These are phyloP conservation scores for Trichaptum fuscoviolaceum DNA, from an alignment of 768 basidiomycete species.

Conservation along the genomic window DNA sequence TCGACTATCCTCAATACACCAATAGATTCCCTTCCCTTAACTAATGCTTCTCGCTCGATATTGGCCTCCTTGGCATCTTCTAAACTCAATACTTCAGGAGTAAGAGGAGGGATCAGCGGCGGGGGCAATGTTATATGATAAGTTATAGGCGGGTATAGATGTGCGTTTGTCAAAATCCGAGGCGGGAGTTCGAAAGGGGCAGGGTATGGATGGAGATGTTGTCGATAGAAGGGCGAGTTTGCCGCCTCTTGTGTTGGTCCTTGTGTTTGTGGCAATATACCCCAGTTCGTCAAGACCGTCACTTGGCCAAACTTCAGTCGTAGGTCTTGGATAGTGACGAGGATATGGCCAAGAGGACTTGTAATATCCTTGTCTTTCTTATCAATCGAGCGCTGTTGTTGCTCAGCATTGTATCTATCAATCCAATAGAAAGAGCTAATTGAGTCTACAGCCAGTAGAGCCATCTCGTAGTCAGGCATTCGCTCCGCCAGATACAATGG, in stretches of 20 bases:
- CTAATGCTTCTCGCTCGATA: constrained; percentile 18
- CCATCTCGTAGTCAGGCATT: constrained; percentile 51
- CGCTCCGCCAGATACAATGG: constrained; percentile 44
- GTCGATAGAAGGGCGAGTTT: constrained; percentile 36
- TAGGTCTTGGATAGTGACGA: constrained; percentile 42
- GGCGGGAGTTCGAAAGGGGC: constrained; percentile 21
- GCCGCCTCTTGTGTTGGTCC: constrained; percentile 15
- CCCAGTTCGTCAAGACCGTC: constrained; percentile 61
- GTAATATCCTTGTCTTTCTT: constrained; percentile 12
- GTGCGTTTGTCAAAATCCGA: constrained; percentile 7
- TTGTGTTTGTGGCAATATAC: constrained; percentile 26
- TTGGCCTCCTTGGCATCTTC: constrained; percentile 16
- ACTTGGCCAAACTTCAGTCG: constrained; percentile 45
- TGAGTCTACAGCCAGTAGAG: constrained; percentile 69
- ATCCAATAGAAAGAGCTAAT: constrained; percentile 74
- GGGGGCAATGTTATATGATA: constrained; percentile 36
- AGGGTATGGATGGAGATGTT: constrained; percentile 48
- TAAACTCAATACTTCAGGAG: constrained; percentile 14
- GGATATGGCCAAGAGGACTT: constrained; percentile 41
- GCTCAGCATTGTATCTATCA: constrained; percentile 63
- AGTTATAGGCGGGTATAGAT: constrained; percentile 26
- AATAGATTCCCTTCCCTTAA: constrained; percentile 17
- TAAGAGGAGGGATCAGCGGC: constrained; percentile 14
- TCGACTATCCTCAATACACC: constrained; percentile 27
- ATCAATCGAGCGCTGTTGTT: constrained; percentile 20